phyloP scores from a whole-genome alignment of 2,329 filamentous ascomycete species.

The Cyphellophora europaea region DNA sequence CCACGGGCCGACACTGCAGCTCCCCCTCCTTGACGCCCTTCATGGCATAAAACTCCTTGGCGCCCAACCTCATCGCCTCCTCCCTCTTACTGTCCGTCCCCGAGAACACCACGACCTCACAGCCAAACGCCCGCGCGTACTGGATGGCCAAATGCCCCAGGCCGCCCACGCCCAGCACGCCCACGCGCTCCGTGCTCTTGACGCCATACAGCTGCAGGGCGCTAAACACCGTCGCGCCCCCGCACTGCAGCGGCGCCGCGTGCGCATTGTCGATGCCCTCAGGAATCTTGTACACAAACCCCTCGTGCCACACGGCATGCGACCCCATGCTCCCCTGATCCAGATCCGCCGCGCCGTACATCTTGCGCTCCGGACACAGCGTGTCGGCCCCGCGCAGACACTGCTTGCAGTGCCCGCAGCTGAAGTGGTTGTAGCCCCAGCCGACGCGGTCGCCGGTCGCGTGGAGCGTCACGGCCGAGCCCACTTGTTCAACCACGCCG shows the following conservation, averaged over 20 bases:
- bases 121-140: constrained; percentile 67
- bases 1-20: constrained; percentile 18
- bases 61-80: constrained; percentile 54
- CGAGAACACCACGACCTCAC: constrained; percentile 51
- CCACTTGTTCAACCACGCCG: constrained; percentile 18
- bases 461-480: constrained; percentile 21
- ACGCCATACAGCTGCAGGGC: constrained; percentile 28
- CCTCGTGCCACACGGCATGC: constrained; percentile 30
- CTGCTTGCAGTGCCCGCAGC: constrained; percentile 28
- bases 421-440: constrained; percentile 30
- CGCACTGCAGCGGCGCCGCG: constrained; percentile 22
- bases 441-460: constrained; percentile 32
- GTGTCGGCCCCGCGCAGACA: constrained; percentile 22
- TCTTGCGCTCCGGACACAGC: constrained; percentile 24
- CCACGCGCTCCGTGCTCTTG: constrained; percentile 40
- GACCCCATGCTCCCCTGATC: constrained; percentile 30
- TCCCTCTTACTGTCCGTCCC: constrained; percentile 56
- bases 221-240: constrained; percentile 28
- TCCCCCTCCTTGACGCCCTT: constrained; percentile 27
- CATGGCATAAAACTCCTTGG: constrained; percentile 53
- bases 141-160: constrained; percentile 69
- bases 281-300: constrained; percentile 29
- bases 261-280: constrained; percentile 19
- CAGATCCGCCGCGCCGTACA: constrained; percentile 25
- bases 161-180: constrained; percentile 65